Evolutionary conservation across 805 yeast genomes (phyloP), one percentile per base, ranked within the genome.

Genomic region (Ogataea polymorpha): DNA sequence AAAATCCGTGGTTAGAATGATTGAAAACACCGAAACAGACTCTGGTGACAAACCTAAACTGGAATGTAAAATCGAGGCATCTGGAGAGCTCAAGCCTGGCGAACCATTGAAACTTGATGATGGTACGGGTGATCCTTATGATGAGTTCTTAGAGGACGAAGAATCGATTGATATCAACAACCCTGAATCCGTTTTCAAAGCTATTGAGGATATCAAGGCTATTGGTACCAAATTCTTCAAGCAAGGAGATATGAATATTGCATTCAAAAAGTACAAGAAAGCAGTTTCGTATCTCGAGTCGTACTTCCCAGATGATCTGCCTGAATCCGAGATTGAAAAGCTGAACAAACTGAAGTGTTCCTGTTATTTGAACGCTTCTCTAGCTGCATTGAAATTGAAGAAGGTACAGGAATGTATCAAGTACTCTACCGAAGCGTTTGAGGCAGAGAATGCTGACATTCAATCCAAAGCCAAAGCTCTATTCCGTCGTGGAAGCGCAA

Each of bases 71-170:
- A 83, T 93, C 48, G 74, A 73, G 2, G 86, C 82, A 52, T 84
- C 90, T 70, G 97, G 97, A 23, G 81, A 76, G 53, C 66, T 89
- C 37, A 79, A 86, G 9, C 70, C 66, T 6, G 87, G 80, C 45
- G 72, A 76, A 3, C 62, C 68, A 18, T 58, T 62, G 12, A 70
- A 70, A 3, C 60, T 70, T 13, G 82, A 77, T 42, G 96, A 88
- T 57, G 90, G 86, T 15, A 83, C 86, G 16, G 96, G 96, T 34
- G 97, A 90, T 62, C 65, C 71, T 25, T 88, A 80, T 61, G 96
- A 86, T 53, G 90, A 81, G 33, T 70, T 71, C 17, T 70, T 90
- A 40, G 83, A 75, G 23, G 96, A 86, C 58, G 93, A 90, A 61
- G 77, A 77, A 42, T 69, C 67, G 35, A 74, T 86, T 36, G 82